Evolutionary conservation across 495 filamentous ascomycete genomes (phyloP), one percentile per base, ranked within the genome.

Genomic region (Xylaria intraflava): DNA sequence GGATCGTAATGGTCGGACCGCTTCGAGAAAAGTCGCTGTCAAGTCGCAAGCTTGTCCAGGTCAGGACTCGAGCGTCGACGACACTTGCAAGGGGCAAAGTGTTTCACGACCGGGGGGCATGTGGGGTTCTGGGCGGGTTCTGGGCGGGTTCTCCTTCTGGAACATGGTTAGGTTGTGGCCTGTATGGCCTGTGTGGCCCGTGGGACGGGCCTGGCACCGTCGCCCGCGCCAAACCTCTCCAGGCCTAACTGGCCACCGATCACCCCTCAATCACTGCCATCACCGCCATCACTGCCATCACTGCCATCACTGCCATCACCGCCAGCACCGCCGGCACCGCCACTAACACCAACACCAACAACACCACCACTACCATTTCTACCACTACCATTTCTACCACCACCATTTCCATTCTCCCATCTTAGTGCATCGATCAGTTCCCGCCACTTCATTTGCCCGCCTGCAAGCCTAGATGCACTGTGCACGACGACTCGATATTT

Each of bases 41-140:
- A 54, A 49, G 55, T 62, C 31, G 54, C 56, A 60, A 57, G 56
- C 60, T 53, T 56, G 51, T 22, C 58, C 49, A 51, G 55, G 47
- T 36, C 56, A 61, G 49, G 58, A 62, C 55, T 57, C 60, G 61
- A 58, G 58, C 52, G 55, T 48, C 46, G 54, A 53, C 58, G 55
- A 57, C 62, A 63, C 62, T 66, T 36, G 61, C 65, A 60, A 62
- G 65, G 57, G 61, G 44, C 59, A 47, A 60, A 53, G 58, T 63
- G 62, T 67, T 65, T 65, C 65, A 67, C 59, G 50, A 56, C 54
- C 59, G 41, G 53, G 59, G 56, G 41, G 55, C 12, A 24, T 41
- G 39, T 24, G 41, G 41, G 26, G 31, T 43, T 19, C 22, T 43
- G 6, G 29, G 29, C 22, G 38, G 49, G 17, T 16, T 22, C 22